Percentiles rank a stretch among this genome's conserved stretches.
phyloP scores from a whole-genome alignment of 2,329 filamentous ascomycete genomes.

The Conoideocrella luteorostrata region DNA sequence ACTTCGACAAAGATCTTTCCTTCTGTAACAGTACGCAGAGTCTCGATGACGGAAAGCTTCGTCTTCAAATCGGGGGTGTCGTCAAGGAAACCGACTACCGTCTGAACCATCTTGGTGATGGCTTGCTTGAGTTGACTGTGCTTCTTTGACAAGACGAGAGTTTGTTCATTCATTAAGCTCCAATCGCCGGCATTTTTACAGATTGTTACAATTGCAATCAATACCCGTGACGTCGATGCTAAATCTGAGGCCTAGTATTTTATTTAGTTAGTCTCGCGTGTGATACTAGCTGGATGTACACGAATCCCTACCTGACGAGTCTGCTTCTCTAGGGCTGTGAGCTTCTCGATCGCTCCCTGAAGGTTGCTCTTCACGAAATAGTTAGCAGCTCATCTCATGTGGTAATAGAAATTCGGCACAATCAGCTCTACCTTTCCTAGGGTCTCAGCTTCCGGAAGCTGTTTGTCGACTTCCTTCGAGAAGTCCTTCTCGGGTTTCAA shows the following conservation, averaged over 20 bases:
- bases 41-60: conserved; percentile 92
- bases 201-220: conserved; percentile 85
- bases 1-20: conserved; percentile 99
- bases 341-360: conserved; percentile 86
- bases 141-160: conserved; percentile 94
- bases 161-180: conserved; percentile 93
- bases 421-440: conserved; percentile 63
- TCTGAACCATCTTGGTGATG: conserved; percentile 98
- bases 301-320: conserved; percentile 72
- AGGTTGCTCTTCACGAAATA: conserved; percentile 57
- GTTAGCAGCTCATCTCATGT: background rate
- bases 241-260: conserved; percentile 79
- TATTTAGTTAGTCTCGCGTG: conserved; percentile 12
- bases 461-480: conserved; percentile 89
- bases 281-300: conserved; percentile 10
- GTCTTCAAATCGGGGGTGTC: conserved; percentile 77
- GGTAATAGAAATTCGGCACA: conserved; percentile 27
- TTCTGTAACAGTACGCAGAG: conserved; percentile 90
- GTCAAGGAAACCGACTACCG: conserved; percentile 86
- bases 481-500: conserved; percentile 98
- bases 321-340: conserved; percentile 88
- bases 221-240: conserved; percentile 82
- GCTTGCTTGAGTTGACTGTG: conserved; percentile 99
- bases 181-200: conserved; percentile 91
- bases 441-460: conserved; percentile 84